A percentile compares a stretch with the other conserved stretches of the same genome.
These are phyloP conservation scores for Melastoma candidum DNA, from an alignment of 441 rosid genomes.

Conservation along the genomic window DNA sequence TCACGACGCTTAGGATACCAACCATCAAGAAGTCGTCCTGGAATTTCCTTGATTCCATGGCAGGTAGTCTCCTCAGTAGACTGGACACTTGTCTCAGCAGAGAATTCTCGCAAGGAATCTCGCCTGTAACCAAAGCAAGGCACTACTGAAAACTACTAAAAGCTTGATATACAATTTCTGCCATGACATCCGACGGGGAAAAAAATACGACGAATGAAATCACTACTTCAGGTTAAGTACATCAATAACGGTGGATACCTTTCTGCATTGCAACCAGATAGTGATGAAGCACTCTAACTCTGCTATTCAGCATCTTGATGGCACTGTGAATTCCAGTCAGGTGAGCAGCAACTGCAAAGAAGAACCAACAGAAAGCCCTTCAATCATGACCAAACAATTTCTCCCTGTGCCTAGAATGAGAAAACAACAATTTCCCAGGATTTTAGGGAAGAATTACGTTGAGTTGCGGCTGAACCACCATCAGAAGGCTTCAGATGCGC, in stretches of 20 bases:
- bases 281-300: slow-evolving; percentile 83
- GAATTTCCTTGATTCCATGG: slow-evolving; percentile 87
- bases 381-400: neutral
- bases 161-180: neutral
- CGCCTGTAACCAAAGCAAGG: slow-evolving; percentile 38
- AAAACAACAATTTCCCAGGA: neutral
- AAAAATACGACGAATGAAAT: neutral
- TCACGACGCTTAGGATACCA: slow-evolving; percentile 16
- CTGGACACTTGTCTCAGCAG: slow-evolving; percentile 87
- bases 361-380: slow-evolving; percentile 1
- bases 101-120: slow-evolving; percentile 81
- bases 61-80: slow-evolving; percentile 85
- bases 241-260: slow-evolving; percentile 30
- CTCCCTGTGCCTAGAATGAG: neutral
- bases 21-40: slow-evolving; percentile 97
- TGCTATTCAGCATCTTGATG: slow-evolving; percentile 92
- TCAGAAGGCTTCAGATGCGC: slow-evolving; percentile 97
- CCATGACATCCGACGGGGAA: neutral
- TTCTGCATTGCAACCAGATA: slow-evolving; percentile 85
- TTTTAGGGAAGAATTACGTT: slow-evolving; percentile 31
- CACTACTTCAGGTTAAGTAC: neutral
- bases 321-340: slow-evolving; percentile 96
- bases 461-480: slow-evolving; percentile 95
- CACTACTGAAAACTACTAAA: neutral
- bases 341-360: slow-evolving; percentile 83